A percentile compares a stretch with the other conserved stretches of the same genome.
phyloP scores from a whole-genome alignment of 2,329 filamentous ascomycete species.

The Trichoderma cornu-damae region DNA sequence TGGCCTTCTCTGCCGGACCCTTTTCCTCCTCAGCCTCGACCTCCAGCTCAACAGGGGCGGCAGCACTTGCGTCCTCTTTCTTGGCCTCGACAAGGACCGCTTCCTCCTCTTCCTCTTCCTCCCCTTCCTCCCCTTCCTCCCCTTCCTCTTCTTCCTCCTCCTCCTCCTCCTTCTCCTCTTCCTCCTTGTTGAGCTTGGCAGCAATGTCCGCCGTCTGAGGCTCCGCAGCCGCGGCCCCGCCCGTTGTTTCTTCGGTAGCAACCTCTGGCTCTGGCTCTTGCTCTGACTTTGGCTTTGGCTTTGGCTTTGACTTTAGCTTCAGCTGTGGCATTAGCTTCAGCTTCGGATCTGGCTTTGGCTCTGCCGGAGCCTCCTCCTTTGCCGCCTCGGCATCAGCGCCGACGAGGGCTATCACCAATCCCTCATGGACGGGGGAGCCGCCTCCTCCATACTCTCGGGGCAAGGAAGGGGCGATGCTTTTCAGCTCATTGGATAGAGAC shows the following conservation, averaged over 20 bases:
- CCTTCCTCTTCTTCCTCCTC: constrained; percentile 19
- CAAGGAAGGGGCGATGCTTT: constrained; percentile 56
- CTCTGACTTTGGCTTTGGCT: constrained; percentile 2
- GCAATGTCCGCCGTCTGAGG: constrained; percentile 12
- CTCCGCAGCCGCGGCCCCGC: background rate
- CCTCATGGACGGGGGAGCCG: constrained; percentile 43
- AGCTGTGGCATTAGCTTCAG: too few relatives aligned
- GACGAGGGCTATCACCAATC: constrained; percentile 30
- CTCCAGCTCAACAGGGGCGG: constrained; percentile 1
- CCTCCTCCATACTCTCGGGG: constrained; percentile 77
- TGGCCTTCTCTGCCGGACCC: background rate
- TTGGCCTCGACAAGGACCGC: background rate
- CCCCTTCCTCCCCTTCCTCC: constrained; percentile 18
- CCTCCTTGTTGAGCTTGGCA: constrained; percentile 15
- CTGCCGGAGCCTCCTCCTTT: constrained; percentile 19
- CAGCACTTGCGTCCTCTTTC: background rate
- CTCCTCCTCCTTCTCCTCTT: constrained; percentile 13
- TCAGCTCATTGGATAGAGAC: constrained; percentile 58
- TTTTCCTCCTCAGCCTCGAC: background rate
- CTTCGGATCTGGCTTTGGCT: background rate
- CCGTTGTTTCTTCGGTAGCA: background rate
- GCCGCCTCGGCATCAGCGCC: constrained; percentile 19
- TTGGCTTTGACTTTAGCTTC: too few relatives aligned
- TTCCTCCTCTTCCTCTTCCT: constrained; percentile 19
- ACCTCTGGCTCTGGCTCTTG: background rate